Conservation (phyloP, 441 rosid genomes). For the Pelargonium citronellum region DNA sequence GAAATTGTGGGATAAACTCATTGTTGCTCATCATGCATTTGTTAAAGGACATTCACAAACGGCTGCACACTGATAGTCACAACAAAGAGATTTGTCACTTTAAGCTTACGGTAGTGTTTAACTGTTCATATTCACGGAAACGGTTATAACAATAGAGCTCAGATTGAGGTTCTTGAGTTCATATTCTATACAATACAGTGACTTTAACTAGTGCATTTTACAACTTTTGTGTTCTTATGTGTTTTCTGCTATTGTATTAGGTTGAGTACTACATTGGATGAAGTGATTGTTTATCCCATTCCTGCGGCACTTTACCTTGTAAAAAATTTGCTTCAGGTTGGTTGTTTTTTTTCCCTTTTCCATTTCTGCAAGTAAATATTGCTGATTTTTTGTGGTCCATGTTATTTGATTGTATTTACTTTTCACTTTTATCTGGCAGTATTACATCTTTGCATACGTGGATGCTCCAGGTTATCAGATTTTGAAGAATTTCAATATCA, state of each 20-base stretch:
- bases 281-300: constrained; percentile 84
- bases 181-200: neutral
- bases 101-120: too few species aligned
- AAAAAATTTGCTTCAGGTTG: constrained; percentile 93
- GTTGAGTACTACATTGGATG: constrained; percentile 75
- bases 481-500: constrained; percentile 87
- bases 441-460: constrained; percentile 91
- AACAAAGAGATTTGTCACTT: too few species aligned
- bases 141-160: too few species aligned
- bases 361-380: neutral
- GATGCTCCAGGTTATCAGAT: constrained; percentile 97
- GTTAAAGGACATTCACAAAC: too few species aligned
- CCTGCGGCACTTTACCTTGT: constrained; percentile 90
- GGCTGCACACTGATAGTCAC: too few species aligned
- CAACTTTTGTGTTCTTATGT: constrained; percentile 9
- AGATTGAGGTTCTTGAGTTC: too few species aligned
- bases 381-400: constrained; percentile 16
- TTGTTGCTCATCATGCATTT: too few species aligned
- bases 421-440: constrained; percentile 44
- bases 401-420: constrained; percentile 11
- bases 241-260: constrained; percentile 32
- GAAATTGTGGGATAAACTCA: too few species aligned
- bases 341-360: constrained; percentile 6
- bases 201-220: neutral
- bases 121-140: too few species aligned